Conservation (phyloP, 179 eudicot species). For the Camellia oleifera region DNA sequence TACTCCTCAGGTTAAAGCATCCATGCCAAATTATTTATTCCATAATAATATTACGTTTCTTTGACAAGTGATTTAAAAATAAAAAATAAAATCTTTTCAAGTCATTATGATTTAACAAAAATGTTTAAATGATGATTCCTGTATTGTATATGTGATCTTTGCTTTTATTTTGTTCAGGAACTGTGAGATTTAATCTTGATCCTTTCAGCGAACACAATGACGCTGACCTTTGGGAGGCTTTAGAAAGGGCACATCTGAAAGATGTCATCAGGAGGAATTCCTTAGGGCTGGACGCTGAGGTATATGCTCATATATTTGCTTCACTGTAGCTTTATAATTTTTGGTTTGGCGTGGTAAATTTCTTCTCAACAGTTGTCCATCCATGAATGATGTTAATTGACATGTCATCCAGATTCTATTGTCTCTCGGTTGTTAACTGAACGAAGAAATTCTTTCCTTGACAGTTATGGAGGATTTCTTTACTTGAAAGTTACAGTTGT, state of each 20-base stretch:
- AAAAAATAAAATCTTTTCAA: not conserved
- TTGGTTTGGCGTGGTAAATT: not conserved
- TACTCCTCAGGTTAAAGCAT: not conserved
- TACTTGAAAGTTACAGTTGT: not conserved
- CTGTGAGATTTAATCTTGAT: constrained; percentile 65
- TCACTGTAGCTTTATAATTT: not conserved
- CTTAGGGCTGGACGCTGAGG: constrained; percentile 62
- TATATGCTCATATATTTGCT: constrained; percentile 4
- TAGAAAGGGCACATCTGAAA: constrained; percentile 67
- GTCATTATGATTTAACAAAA: not conserved
- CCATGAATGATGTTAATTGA: not conserved
- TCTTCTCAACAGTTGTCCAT: not conserved
- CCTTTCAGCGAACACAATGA: constrained; percentile 65
- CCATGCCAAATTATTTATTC: not conserved
- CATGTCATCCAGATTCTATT: not conserved
- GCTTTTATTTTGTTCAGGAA: constrained; percentile 32
- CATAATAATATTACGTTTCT: not conserved
- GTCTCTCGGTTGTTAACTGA: not conserved
- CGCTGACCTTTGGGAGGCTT: constrained; percentile 63
- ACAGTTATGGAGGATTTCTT: not conserved
- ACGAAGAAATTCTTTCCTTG: not conserved
- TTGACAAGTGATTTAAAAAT: not conserved
- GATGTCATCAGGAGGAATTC: constrained; percentile 51
- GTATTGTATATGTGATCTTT: not conserved
- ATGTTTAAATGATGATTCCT: no score